phyloP scores from a whole-genome alignment of 192 early-diverging fungal species.

The Coemansia sp. region DNA sequence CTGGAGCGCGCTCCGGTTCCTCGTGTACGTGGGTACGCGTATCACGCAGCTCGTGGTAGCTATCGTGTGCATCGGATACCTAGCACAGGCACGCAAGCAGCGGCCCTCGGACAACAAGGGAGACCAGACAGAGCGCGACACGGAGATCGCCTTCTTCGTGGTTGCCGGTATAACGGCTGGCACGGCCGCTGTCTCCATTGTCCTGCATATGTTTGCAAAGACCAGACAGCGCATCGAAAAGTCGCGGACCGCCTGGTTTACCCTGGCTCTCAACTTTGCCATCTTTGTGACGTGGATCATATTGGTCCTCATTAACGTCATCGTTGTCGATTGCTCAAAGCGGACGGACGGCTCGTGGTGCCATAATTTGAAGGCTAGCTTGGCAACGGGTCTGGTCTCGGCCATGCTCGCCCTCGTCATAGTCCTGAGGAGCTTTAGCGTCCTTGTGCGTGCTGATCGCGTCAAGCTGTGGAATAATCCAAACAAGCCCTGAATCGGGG shows the following conservation, averaged over 20 bases:
- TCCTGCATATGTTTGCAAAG: constrained; percentile 33
- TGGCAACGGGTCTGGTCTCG: constrained; percentile 46
- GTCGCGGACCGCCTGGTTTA: constrained; percentile 34
- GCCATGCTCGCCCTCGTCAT: constrained; percentile 44
- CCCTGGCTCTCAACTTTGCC: constrained; percentile 30
- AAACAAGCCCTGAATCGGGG: neutral
- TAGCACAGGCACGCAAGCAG: constrained; percentile 32
- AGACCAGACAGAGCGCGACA: constrained; percentile 22
- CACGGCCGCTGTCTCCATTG: constrained; percentile 26
- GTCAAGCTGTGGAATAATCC: constrained; percentile 16
- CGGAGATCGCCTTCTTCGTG: constrained; percentile 30
- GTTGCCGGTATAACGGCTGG: constrained; percentile 29
- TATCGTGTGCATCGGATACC: constrained; percentile 35
- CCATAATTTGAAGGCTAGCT: constrained; percentile 22
- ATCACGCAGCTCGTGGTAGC: constrained; percentile 33
- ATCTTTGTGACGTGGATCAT: constrained; percentile 45
- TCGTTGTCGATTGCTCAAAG: constrained; percentile 46
- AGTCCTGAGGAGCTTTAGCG: constrained; percentile 40
- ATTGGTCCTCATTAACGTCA: constrained; percentile 42
- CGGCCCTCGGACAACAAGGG: constrained; percentile 11
- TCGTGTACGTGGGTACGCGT: constrained; percentile 31
- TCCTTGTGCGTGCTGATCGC: constrained; percentile 33
- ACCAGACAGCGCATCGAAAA: constrained; percentile 29
- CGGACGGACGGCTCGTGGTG: constrained; percentile 40
- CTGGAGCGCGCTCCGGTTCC: constrained; percentile 28